These are phyloP conservation scores for Pharnaceum exiguum DNA, from an alignment of 148 eudicot species.

Conservation along the genomic window DNA sequence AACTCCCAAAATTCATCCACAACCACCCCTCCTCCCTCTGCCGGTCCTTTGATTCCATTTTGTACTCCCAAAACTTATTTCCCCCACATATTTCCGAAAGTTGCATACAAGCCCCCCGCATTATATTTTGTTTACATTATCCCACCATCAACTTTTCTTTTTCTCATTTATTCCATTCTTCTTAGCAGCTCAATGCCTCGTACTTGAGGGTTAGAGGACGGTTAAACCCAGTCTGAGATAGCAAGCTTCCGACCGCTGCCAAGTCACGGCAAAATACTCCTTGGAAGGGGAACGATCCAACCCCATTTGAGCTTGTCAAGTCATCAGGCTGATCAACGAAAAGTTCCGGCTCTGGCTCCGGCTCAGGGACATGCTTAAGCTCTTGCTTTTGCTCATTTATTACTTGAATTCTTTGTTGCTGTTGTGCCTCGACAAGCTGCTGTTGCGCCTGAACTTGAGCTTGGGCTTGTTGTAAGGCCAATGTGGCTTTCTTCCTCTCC, in stretches of 20 bases:
- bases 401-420: not conserved
- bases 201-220: slow-evolving; percentile 74
- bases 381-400: too few species aligned
- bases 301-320: not conserved
- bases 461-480: slow-evolving; percentile 40
- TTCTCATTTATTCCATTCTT: too few species aligned
- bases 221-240: slow-evolving; percentile 73
- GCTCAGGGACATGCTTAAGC: not conserved
- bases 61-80: slow-evolving; percentile 11
- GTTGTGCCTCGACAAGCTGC: not conserved
- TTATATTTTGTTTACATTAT: not conserved
- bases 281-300: slow-evolving; percentile 36
- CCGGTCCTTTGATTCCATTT: not conserved
- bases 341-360: not conserved
- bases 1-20: slow-evolving; percentile 16
- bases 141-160: not conserved
- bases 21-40: not conserved
- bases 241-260: slow-evolving; percentile 71
- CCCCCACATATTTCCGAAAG: not conserved
- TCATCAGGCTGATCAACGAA: slow-evolving; percentile 24
- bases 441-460: slow-evolving; percentile 18
- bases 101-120: not conserved
- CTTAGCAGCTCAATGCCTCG: slow-evolving; percentile 81
- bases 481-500: slow-evolving; percentile 51
- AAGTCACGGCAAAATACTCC: slow-evolving; percentile 93